Evolutionary conservation across 1,284 basidiomycete genomes (phyloP), one percentile per base, ranked within the genome.

Genomic region (Vanrija humicola): DNA sequence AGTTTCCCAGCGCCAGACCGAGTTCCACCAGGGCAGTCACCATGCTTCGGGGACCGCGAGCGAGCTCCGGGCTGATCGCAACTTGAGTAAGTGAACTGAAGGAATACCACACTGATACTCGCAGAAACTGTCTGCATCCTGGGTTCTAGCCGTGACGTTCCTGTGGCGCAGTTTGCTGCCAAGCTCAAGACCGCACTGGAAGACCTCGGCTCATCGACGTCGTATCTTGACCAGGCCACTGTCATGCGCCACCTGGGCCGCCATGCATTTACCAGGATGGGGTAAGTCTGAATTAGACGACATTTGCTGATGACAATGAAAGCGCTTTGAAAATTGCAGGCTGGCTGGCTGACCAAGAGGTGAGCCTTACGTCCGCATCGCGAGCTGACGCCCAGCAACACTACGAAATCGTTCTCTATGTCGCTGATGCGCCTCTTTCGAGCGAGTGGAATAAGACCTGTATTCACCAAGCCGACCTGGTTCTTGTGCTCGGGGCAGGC

Each of bases 401-500:
- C 68, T 93, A 88, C 69, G 83, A 89, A 23, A 93, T 86, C 3
- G 92, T 97, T 0, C 80, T 97, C 10, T 97, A 97, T 71, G 90
- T 97, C 21, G 93, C 89, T 3, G 92, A 97, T 75, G 91, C 92
- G 0, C 86, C 91, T 0, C 90, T 93, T 21, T 88, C 85, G 52
- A 92, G 89, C 59, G 87, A 90, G 19, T 97, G 94, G 93, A 96
- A 93, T n/a, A 86, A 94, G 75, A 97, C 92, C 1, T 96, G 92
- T 69, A 93, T 97, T 60, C 84, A 90, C 25, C 92, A 93, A 84
- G 96, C 96, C 14, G 95, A 98, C 77, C 93, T 88, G 69, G 88
- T 98, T 18, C 86, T 99, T 81, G 84, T 98, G 19, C 88, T 98
- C 38, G 93, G 93, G n/a, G 90, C 95, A 82, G 92, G 90, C 3